Evolutionary conservation across 192 early-diverging fungal species (phyloP).

Genomic region (Podila clonocystis): DNA sequence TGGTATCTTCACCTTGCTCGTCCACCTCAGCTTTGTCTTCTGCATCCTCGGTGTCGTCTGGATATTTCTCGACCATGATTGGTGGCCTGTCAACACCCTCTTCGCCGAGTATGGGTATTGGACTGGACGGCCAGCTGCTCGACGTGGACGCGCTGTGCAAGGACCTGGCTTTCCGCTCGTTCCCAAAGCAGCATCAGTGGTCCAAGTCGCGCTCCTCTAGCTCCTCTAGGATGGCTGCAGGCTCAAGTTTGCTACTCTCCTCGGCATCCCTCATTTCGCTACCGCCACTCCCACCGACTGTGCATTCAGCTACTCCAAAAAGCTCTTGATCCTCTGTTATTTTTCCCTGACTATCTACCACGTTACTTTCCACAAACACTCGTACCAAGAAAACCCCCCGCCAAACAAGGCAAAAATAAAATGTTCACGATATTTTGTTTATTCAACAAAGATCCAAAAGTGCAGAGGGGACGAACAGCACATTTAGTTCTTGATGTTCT

Average conservation of each 20-base stretch:
- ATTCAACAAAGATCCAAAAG: no score
- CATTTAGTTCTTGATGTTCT: constrained; percentile 54
- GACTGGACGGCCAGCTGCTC: constrained; percentile 20
- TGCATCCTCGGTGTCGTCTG: constrained; percentile 4
- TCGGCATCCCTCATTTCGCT: not conserved
- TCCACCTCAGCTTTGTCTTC: not conserved
- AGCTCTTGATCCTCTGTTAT: no score
- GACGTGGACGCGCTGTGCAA: constrained; percentile 37
- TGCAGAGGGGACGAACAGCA: not conserved
- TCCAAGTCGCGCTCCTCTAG: constrained; percentile 11
- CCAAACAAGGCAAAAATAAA: no score
- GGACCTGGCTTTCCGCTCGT: constrained; percentile 36
- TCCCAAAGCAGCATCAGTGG: constrained; percentile 50
- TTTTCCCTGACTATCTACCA: no score
- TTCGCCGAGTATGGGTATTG: constrained; percentile 14
- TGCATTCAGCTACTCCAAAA: no score
- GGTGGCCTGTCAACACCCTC: constrained; percentile 12
- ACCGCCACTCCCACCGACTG: not conserved
- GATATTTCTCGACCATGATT: constrained; percentile 4
- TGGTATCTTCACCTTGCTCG: not conserved
- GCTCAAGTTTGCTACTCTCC: not conserved
- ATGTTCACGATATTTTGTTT: no score
- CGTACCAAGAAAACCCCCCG: no score
- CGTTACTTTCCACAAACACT: no score
- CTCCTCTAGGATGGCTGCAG: not conserved